Percentiles rank a stretch among this genome's conserved stretches.
phyloP scores from a whole-genome alignment of 306 rosid species.

The Amphicarpaea edgeworthii region DNA sequence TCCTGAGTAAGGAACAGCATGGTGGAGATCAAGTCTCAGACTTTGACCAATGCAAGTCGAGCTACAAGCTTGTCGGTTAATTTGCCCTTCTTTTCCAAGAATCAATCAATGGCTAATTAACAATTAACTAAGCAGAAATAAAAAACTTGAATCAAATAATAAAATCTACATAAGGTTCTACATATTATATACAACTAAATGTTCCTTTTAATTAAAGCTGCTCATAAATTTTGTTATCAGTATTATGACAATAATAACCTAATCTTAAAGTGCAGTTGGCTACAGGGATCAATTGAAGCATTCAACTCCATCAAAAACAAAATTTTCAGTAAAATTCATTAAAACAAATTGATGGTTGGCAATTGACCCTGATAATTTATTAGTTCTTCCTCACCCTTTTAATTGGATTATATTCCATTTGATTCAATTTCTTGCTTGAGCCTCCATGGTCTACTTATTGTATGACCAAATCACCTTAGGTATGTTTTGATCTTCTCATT shows the following conservation, averaged over 20 bases:
- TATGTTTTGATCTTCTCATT: too few species aligned
- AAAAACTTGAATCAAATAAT: background rate
- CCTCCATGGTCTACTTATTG: background rate
- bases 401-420: constrained; percentile 5
- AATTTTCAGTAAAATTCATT: constrained; percentile 2
- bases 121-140: background rate
- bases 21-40: background rate
- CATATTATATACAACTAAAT: too few species aligned
- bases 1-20: background rate
- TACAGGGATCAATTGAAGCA: too few species aligned
- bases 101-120: background rate
- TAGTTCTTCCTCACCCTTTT: background rate
- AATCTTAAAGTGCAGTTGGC: too few species aligned
- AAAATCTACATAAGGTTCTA: background rate
- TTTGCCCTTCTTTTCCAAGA: background rate
- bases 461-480: background rate
- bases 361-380: background rate
- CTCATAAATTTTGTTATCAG: too few species aligned
- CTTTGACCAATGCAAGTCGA: background rate
- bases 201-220: too few species aligned
- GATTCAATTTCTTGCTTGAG: background rate
- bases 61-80: constrained; percentile 20
- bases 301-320: too few species aligned
- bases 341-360: background rate
- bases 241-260: too few species aligned